Evolutionary conservation across 1,284 basidiomycete species (phyloP).

Genomic region (Rhodotorula sp.): DNA sequence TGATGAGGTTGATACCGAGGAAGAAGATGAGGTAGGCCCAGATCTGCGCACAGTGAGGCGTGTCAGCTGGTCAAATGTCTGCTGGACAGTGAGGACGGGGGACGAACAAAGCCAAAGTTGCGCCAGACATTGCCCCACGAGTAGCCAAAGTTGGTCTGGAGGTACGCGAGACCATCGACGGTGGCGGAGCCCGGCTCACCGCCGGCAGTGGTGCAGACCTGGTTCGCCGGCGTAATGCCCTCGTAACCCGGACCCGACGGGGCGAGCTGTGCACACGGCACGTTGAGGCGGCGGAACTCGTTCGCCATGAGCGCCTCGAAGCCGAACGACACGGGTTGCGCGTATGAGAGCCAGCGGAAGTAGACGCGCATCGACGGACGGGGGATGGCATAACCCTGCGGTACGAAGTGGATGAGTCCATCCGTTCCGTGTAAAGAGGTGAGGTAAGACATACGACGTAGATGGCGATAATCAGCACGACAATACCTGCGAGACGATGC

Average conservation of each 20-base stretch:
- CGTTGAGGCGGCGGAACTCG: conserved; percentile 38
- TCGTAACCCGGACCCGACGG: conserved; percentile 51
- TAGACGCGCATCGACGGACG: conserved; percentile 48
- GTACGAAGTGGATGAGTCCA: background rate
- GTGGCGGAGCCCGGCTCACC: conserved; percentile 33
- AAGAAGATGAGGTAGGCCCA: conserved; percentile 57
- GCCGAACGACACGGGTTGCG: conserved; percentile 55
- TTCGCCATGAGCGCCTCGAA: conserved; percentile 57
- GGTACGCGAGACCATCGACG: conserved; percentile 55
- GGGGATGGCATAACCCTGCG: conserved; percentile 50
- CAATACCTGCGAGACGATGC: background rate
- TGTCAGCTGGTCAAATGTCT: background rate
- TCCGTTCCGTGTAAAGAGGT: background rate
- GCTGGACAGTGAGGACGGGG: conserved; percentile 42
- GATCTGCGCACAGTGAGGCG: background rate
- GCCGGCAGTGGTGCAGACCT: conserved; percentile 28
- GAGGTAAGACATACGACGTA: conserved; percentile 51
- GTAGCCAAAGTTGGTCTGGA: conserved; percentile 66
- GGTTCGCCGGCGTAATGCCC: conserved; percentile 32
- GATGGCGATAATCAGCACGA: conserved; percentile 55
- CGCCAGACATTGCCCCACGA: conserved; percentile 67
- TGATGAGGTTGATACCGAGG: conserved; percentile 58
- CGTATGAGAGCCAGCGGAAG: conserved; percentile 57
- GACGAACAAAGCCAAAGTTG: conserved; percentile 55
- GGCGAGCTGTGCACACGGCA: conserved; percentile 46